Percentiles rank a stretch among this genome's conserved stretches.
phyloP scores from a whole-genome alignment of 2,329 filamentous ascomycete genomes.

The Fusarium mangiferae region DNA sequence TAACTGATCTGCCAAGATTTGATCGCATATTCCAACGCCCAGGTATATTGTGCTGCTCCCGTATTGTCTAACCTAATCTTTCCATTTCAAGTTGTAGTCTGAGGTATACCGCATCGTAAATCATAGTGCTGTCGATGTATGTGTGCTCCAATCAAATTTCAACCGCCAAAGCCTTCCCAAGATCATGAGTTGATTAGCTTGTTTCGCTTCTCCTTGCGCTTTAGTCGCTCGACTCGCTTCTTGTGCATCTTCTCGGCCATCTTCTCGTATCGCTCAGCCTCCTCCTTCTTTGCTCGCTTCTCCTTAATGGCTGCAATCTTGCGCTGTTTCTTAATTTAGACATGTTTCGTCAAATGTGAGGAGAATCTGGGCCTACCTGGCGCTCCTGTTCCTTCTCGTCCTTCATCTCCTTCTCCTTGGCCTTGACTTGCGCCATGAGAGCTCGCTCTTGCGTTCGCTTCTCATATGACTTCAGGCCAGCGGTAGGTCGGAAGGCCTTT shows the following conservation, averaged over 20 bases:
- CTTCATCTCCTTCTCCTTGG: constrained; percentile 94
- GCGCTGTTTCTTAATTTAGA: constrained; percentile 60
- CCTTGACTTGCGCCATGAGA: constrained; percentile 80
- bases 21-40: constrained; percentile 14
- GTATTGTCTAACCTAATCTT: constrained; percentile 18
- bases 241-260: constrained; percentile 98
- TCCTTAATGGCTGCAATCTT: constrained; percentile 85
- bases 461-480: constrained; percentile 81
- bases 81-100: constrained; percentile 19
- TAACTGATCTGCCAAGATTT: not conserved
- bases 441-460: constrained; percentile 78
- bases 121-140: constrained; percentile 35
- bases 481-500: constrained; percentile 83
- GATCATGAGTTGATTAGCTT: constrained; percentile 76
- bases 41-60: constrained; percentile 29
- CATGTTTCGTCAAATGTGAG: not conserved
- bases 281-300: constrained; percentile 87
- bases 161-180: not conserved
- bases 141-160: constrained; percentile 1
- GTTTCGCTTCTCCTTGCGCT: constrained; percentile 96
- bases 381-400: constrained; percentile 92
- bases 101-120: constrained; percentile 37
- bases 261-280: constrained; percentile 91
- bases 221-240: constrained; percentile 92
- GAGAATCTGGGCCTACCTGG: constrained; percentile 66